Percentiles rank a stretch among this genome's conserved stretches.
Conservation (phyloP, 345 rosid species). For the Eucalyptus pauciflora region DNA sequence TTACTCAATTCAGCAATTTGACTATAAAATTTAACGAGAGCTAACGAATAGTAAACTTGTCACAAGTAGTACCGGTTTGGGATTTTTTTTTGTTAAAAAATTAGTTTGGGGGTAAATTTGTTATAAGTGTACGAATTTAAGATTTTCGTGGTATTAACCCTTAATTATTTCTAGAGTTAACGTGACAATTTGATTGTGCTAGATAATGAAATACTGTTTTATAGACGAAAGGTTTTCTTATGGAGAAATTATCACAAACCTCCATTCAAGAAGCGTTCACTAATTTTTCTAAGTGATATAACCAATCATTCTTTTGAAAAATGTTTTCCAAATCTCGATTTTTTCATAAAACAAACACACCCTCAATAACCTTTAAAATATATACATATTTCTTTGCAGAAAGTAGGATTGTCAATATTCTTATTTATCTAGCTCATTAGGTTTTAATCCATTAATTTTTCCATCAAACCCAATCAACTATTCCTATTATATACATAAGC, state of each 20-base stretch:
- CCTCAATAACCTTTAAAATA: not conserved
- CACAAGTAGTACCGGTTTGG: not conserved
- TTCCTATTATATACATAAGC: not conserved
- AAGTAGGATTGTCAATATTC: not conserved
- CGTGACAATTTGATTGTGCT: not conserved
- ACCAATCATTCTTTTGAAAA: not conserved
- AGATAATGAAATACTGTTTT: not conserved
- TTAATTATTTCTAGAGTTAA: not conserved
- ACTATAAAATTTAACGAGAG: too few species aligned
- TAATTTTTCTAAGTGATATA: not conserved
- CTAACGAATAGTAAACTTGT: too few species aligned
- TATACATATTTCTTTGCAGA: not conserved
- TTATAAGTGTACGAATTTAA: too few species aligned
- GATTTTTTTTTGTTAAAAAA: not conserved
- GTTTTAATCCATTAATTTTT: not conserved
- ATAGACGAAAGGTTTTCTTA: too few species aligned
- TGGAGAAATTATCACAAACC: not conserved
- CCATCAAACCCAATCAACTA: not conserved
- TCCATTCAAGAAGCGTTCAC: accelerated
- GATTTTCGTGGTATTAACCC: not conserved
- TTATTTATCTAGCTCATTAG: not conserved
- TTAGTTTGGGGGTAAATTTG: too few species aligned
- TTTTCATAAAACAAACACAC: not conserved
- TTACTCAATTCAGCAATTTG: too few species aligned
- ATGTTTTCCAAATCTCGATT: not conserved